These are phyloP conservation scores for Allium sativum DNA, from an alignment of 106 monocot genomes.

Conservation along the genomic window DNA sequence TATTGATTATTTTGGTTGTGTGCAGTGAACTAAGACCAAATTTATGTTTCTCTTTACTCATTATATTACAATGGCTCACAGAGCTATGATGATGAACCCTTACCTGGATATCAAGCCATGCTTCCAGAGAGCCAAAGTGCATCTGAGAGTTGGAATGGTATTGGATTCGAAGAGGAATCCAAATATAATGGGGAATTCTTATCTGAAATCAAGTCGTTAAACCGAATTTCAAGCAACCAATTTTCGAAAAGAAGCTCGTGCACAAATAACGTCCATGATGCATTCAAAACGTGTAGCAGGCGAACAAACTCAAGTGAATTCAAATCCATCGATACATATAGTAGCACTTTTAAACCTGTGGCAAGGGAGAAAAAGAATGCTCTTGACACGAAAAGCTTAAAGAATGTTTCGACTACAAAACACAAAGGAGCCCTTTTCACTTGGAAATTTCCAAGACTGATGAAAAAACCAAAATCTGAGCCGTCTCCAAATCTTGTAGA, in stretches of 20 bases:
- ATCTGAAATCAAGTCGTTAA: slow-evolving; percentile 18
- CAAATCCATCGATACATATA: slow-evolving; percentile 24
- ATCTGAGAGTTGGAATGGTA: slow-evolving; percentile 39
- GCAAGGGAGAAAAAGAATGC: slow-evolving; percentile 27
- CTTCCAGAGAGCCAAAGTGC: slow-evolving; percentile 39
- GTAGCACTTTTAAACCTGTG: slow-evolving; percentile 46
- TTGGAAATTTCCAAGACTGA: slow-evolving; percentile 42
- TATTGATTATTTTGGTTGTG: too few relatives aligned
- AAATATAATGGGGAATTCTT: slow-evolving; percentile 18
- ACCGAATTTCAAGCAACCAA: slow-evolving; percentile 17
- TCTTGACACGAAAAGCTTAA: slow-evolving; percentile 12
- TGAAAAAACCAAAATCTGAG: slow-evolving; percentile 42
- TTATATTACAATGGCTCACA: slow-evolving; percentile 9
- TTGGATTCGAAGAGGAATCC: slow-evolving; percentile 32
- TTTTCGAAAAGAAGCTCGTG: slow-evolving; percentile 20
- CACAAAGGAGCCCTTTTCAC: slow-evolving; percentile 40
- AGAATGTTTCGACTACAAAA: slow-evolving; percentile 10
- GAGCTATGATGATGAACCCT: slow-evolving; percentile 64
- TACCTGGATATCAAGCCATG: slow-evolving; percentile 36
- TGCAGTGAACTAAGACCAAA: too few relatives aligned
- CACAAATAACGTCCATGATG: slow-evolving; percentile 20
- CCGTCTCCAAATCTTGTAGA: slow-evolving; percentile 44
- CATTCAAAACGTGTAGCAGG: slow-evolving; percentile 19
- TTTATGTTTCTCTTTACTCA: too few relatives aligned
- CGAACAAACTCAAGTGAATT: slow-evolving; percentile 32